Conservation (phyloP, 140 eudicot species). For the Ambrosia hybrid region DNA sequence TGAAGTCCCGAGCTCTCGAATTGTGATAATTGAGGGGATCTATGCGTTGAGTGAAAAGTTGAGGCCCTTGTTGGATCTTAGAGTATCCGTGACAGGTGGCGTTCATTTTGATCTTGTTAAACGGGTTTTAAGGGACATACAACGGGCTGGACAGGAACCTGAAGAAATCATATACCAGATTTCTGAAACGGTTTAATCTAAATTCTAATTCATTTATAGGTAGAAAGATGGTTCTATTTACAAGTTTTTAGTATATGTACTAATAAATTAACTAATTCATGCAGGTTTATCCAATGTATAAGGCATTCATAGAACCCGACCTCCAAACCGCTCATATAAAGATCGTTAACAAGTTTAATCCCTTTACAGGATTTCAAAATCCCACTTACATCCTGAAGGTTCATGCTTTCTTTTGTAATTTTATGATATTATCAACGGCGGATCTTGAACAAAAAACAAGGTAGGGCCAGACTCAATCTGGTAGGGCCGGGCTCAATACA, state of each 20-base stretch:
- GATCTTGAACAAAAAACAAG: no score
- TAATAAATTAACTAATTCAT: neutral
- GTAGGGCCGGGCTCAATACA: no score
- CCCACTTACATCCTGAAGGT: slow-evolving; percentile 98
- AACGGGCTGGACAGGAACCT: slow-evolving; percentile 97
- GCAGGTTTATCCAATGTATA: slow-evolving; percentile 99
- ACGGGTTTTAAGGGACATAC: slow-evolving; percentile 95
- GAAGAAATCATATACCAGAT: slow-evolving; percentile 96
- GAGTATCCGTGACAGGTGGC: slow-evolving; percentile 96
- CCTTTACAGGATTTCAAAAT: slow-evolving; percentile 89
- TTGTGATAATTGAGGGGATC: slow-evolving; percentile 91
- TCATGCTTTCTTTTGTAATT: neutral
- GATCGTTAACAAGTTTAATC: slow-evolving; percentile 92
- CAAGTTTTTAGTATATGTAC: neutral
- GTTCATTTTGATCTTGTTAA: slow-evolving; percentile 93
- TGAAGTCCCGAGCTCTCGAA: slow-evolving; percentile 91
- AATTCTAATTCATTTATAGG: slow-evolving; percentile 20
- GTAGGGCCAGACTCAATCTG: no score
- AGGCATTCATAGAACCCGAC: slow-evolving; percentile 99
- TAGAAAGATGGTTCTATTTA: neutral
- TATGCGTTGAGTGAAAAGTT: slow-evolving; percentile 91
- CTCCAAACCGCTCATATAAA: slow-evolving; percentile 92
- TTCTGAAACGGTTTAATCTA: slow-evolving; percentile 80
- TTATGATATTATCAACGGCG: neutral
- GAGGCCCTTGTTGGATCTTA: slow-evolving; percentile 95